These are phyloP conservation scores for Ogataea nakhonphanomensis DNA, from an alignment of 805 yeast genomes.

Conservation along the genomic window DNA sequence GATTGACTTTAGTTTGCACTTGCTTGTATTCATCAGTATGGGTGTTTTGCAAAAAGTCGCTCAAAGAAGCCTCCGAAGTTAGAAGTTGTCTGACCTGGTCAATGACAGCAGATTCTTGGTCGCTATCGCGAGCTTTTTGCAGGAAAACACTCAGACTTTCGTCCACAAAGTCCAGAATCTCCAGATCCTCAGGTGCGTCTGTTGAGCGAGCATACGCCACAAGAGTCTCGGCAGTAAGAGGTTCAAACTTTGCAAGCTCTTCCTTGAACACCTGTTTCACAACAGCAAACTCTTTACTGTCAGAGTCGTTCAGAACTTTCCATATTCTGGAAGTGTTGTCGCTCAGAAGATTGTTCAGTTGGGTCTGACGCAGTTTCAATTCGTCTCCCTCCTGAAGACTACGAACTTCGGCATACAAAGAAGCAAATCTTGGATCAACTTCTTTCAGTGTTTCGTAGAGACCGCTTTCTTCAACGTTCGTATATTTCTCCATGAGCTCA, in stretches of 20 bases:
- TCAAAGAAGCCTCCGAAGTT: neutral
- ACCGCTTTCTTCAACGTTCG: constrained; percentile 21
- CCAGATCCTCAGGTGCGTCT: neutral
- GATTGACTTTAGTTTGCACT: constrained; percentile 7
- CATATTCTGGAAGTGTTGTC: constrained; percentile 20
- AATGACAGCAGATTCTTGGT: neutral
- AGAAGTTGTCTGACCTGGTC: neutral
- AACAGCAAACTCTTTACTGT: constrained; percentile 17
- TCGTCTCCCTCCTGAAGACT: constrained; percentile 18
- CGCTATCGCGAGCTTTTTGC: constrained; percentile 3
- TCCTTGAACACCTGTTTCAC: constrained; percentile 18
- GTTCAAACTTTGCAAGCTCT: constrained; percentile 2
- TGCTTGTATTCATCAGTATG: neutral
- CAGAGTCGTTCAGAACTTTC: constrained; percentile 23
- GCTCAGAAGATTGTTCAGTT: constrained; percentile 18
- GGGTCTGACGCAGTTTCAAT: constrained; percentile 18
- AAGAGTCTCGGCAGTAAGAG: constrained; percentile 1
- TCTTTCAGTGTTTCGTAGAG: constrained; percentile 21
- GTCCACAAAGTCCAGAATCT: neutral
- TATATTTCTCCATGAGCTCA: constrained; percentile 12
- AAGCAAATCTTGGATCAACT: constrained; percentile 26
- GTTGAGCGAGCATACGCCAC: neutral
- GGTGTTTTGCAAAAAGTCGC: neutral
- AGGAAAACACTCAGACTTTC: constrained; percentile 1
- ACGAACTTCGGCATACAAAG: constrained; percentile 20